These are phyloP conservation scores for Cutaneotrichosporon daszewskae DNA, from an alignment of 1,284 basidiomycete species.

Conservation along the genomic window DNA sequence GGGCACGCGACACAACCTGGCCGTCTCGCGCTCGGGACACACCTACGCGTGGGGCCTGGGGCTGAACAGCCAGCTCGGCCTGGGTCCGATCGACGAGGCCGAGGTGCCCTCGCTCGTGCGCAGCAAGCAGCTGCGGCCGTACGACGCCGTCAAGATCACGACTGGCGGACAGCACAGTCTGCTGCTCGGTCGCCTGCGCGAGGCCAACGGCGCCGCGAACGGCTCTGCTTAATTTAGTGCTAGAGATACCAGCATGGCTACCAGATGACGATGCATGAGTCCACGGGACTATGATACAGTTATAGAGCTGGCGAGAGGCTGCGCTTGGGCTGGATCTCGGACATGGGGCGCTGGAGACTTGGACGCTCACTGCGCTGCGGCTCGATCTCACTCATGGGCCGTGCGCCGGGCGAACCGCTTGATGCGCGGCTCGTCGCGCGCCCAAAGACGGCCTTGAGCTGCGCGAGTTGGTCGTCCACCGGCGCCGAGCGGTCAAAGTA, in stretches of 20 bases:
- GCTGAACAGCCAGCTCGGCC: conserved; percentile 51
- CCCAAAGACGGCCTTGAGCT: conserved; percentile 37
- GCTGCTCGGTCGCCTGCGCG: conserved; percentile 25
- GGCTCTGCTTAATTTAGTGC: too few relatives aligned
- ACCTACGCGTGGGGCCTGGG: conserved; percentile 84
- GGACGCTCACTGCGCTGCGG: neutral
- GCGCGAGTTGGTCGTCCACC: conserved; percentile 38
- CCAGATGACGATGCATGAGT: too few relatives aligned
- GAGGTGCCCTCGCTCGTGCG: conserved; percentile 63
- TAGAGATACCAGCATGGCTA: too few relatives aligned
- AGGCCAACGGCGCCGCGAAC: too few relatives aligned
- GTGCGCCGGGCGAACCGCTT: neutral
- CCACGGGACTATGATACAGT: too few relatives aligned
- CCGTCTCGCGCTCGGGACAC: conserved; percentile 68
- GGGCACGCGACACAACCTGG: conserved; percentile 77
- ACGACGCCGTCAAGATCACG: conserved; percentile 45
- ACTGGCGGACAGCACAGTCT: conserved; percentile 53
- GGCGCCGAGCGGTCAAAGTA: conserved; percentile 14
- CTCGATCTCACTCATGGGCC: conserved; percentile 7
- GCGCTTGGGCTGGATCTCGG: conserved; percentile 4
- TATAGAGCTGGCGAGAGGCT: too few relatives aligned
- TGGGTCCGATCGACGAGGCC: conserved; percentile 48
- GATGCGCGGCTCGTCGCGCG: conserved; percentile 1
- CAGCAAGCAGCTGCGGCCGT: conserved; percentile 47
- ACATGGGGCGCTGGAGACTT: conserved; percentile 3